Base-by-base conservation (phyloP, 2,329 filamentous ascomycete genomes). In the Fusarium nygamai region DNA sequence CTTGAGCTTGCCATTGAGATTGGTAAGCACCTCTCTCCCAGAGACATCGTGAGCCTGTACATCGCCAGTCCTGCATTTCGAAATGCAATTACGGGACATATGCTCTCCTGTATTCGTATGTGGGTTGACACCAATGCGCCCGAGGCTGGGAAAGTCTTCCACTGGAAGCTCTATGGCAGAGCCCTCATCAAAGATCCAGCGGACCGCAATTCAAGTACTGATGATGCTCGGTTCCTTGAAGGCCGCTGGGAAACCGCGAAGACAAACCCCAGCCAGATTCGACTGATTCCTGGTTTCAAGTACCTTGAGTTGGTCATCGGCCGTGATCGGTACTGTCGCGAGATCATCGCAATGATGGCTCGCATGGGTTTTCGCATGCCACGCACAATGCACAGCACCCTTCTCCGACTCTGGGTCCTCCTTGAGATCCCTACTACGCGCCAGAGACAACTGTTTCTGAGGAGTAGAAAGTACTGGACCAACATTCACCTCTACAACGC, bases 321-420 rank as follows among this genome's bases (percentile, higher is more conserved):
- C 67, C 87, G 92, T 17, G 84, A 92, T 72, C 83, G 84, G 44
- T 86, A 86, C 41, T 86, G 89, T 68, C 83, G 86, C 33, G 89
- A 93, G 74, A 93, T 94, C 72, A 80, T 93, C n/a, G 87, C 87
- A 20, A 83, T 87, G 19, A 84, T 95, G 73, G 88, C 88, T 1
- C 83, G 87, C 20, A 82, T 87, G 48, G 91, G 91, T 3, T 87
- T 91, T 65, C 86, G 87, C 16, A 82, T 90, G 60, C 91, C 92
- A 1, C 56, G 71, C 2, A 80, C 81, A 33, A 88, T 87, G 72
- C 79, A 83, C 57, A 58, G 77, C 17, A 85, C 86, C 3, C 82
- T 93, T 51, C 86, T 90, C 76, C 93, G 93, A 78, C 84, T 94
- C 24, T 96, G 94, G 94, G 86, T 93, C 59, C 78, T 93, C 39